Evolutionary conservation across 2,329 filamentous ascomycete genomes (phyloP), one percentile per base, ranked within the genome.

Genomic region (Penicillium sp.): DNA sequence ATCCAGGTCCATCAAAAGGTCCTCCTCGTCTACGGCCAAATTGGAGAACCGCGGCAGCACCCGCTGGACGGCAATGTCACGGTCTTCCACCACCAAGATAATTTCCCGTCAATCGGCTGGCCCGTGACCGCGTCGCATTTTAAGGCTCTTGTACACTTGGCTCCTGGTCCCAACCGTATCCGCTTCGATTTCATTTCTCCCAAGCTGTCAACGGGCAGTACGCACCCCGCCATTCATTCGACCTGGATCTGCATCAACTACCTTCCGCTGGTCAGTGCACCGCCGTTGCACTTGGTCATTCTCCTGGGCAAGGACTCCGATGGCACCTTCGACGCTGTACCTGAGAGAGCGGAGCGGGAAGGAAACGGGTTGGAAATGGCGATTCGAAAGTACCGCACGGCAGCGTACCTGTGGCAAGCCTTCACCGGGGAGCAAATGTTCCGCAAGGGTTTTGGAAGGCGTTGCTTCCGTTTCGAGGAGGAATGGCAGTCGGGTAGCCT

Each of bases 341-440:
- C 88, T 1, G 81, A 87, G 39, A 79, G 86, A 33, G 72, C 79
- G 39, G 80, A 86, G 63, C 81, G 78, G 52, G 90, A 94, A 72
- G 90, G 87, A 13, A 94, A 95, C 64, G 78, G 77, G 1, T 62
- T 97, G 23, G 83, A 90, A 8, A 81, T 80, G 6, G 93, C 93
- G 0, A 77, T 94, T 36, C 81, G 80, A 57, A 98, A 98, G 63
- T 96, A 93, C 62, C 81, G 90, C 48, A 96, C 94, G 86, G 85
- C 89, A 13, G 91, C 88, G 16, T 96, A 97, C 62, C 74, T 97
- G 10, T 97, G 93, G 90, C 93, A 98, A 63, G 88, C 90, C 6
- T 97, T 94, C 58, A 97, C 91, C 0, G 88, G 87, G 5, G 93
- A 98, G 64, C 90, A 97, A 63, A 97, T 97, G 91, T 85, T 81